Conservation (phyloP, 148 eudicot genomes). For the Rhododendron ovatum region DNA sequence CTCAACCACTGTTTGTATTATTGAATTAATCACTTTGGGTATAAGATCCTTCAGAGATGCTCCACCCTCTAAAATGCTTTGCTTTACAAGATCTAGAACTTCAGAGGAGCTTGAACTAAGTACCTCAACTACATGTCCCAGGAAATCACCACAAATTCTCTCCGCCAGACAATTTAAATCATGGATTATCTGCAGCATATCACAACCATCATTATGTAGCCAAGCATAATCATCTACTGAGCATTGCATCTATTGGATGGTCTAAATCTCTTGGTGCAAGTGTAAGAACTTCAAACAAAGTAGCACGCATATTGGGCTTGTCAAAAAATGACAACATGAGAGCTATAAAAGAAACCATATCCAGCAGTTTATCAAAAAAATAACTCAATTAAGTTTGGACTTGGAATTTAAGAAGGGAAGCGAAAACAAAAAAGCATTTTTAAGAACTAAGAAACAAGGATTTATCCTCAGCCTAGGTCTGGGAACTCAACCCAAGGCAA, state of each 20-base stretch:
- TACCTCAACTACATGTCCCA: slow-evolving; percentile 49
- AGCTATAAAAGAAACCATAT: not conserved
- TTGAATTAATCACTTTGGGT: slow-evolving; percentile 46
- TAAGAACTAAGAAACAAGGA: not conserved
- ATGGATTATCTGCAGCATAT: slow-evolving; percentile 68
- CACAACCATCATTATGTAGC: not conserved
- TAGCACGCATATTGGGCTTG: not conserved
- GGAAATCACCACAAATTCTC: slow-evolving; percentile 57
- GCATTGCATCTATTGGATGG: not conserved
- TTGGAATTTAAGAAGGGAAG: not conserved
- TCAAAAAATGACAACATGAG: not conserved
- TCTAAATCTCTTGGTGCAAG: not conserved
- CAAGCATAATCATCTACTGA: not conserved
- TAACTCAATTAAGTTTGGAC: not conserved
- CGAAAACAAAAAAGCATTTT: not conserved
- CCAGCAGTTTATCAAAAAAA: not conserved
- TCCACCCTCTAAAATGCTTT: slow-evolving; percentile 77
- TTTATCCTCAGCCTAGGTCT: not conserved
- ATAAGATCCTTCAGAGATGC: slow-evolving; percentile 55
- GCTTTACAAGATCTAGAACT: slow-evolving; percentile 69
- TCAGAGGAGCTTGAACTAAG: slow-evolving; percentile 74
- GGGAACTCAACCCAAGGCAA: not conserved
- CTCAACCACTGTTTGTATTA: slow-evolving; percentile 61
- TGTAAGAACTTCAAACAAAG: not conserved
- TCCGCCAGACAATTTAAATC: slow-evolving; percentile 61